Conservation (phyloP, 768 basidiomycete species). For the Rhodotorula babjevae region DNA sequence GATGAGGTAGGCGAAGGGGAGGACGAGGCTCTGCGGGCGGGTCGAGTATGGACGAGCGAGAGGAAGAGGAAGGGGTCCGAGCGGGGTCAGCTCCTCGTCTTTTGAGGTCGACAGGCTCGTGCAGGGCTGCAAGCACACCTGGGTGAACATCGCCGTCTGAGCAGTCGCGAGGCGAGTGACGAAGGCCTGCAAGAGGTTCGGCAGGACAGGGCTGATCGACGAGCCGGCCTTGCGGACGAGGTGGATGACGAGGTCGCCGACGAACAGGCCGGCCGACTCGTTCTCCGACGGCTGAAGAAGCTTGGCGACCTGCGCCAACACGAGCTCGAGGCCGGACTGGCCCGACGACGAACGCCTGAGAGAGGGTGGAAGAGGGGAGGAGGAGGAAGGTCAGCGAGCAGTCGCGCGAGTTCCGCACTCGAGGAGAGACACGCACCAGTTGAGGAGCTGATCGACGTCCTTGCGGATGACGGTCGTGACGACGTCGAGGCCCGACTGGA, state of each 20-base stretch:
- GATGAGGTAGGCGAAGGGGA: conserved; percentile 91
- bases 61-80: too few species aligned
- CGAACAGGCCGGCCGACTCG: conserved; percentile 85
- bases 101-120: too few species aligned
- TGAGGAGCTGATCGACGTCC: conserved; percentile 72
- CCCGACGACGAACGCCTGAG: conserved; percentile 56
- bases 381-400: background rate
- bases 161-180: conserved; percentile 72
- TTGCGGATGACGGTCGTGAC: conserved; percentile 81
- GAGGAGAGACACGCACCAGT: conserved; percentile 54
- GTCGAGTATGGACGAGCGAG: background rate
- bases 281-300: conserved; percentile 69
- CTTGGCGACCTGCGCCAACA: conserved; percentile 70
- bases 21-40: conserved; percentile 84
- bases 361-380: too few species aligned
- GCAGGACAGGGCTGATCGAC: conserved; percentile 73
- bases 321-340: conserved; percentile 67
- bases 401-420: too few species aligned
- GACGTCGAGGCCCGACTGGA: conserved; percentile 65
- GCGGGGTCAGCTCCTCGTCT: too few species aligned
- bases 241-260: conserved; percentile 93
- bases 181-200: conserved; percentile 80
- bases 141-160: conserved; percentile 83
- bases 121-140: too few species aligned
- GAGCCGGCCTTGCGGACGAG: conserved; percentile 77